Percentiles rank a stretch among this genome's conserved stretches.
Conservation (phyloP, 805 yeast species). For the Yarrowia osloensis region DNA sequence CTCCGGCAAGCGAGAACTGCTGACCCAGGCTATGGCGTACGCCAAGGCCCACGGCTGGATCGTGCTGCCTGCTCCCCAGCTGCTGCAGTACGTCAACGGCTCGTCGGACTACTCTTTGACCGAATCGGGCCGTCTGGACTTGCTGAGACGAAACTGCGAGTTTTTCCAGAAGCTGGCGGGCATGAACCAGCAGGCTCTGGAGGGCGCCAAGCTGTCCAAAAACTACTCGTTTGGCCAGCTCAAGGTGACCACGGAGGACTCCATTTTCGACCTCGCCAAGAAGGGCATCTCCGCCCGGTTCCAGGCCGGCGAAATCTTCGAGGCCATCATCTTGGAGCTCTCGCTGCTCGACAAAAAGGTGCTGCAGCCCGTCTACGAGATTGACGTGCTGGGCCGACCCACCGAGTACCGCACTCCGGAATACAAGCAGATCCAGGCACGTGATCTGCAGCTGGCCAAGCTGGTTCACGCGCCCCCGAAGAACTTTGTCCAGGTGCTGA, state of each 20-base stretch:
- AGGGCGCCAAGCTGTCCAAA: neutral
- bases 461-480: neutral
- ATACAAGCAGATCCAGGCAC: neutral
- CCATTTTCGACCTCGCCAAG: neutral
- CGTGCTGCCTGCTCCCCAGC: conserved; percentile 25
- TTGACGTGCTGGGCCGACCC: neutral
- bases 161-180: neutral
- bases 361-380: conserved; percentile 4
- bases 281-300: neutral
- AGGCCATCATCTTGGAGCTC: neutral
- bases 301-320: conserved; percentile 16
- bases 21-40: conserved; percentile 21
- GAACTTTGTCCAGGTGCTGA: conserved; percentile 13
- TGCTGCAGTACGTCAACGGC: conserved; percentile 20
- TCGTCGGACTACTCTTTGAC: conserved; percentile 15
- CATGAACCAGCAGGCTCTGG: neutral
- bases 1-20: conserved; percentile 17
- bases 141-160: conserved; percentile 26
- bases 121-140: conserved; percentile 5
- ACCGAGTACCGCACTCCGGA: conserved; percentile 25
- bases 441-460: conserved; percentile 12
- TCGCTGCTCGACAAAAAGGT: neutral
- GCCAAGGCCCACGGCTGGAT: conserved; percentile 7
- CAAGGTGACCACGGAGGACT: neutral
- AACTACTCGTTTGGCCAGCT: neutral